These are phyloP conservation scores for Schizonepeta tenuifolia DNA, from an alignment of 257 asterid species.

Conservation along the genomic window DNA sequence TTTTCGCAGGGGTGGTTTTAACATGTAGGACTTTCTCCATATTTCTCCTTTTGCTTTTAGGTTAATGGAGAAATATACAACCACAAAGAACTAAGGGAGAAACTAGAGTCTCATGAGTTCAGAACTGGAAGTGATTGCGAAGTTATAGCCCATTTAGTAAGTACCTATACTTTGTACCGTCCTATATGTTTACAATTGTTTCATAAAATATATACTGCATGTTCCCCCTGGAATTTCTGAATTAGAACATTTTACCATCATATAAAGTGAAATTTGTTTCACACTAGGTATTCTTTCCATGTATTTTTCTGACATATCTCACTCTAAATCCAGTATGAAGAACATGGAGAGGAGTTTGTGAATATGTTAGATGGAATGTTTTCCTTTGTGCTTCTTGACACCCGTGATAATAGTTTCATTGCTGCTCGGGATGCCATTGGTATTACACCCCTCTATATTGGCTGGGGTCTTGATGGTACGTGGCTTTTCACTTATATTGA, in stretches of 20 bases:
- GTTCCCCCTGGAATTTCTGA: conserved; percentile 23
- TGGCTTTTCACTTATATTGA: conserved; percentile 4
- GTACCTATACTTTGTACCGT: conserved; percentile 34
- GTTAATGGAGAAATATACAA: conserved; percentile 99
- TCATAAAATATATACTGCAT: conserved; percentile 1
- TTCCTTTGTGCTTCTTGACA: conserved; percentile 97
- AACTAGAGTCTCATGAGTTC: conserved; percentile 74
- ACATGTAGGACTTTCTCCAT: conserved; percentile 3
- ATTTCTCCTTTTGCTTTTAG: conserved; percentile 44
- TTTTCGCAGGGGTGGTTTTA: conserved; percentile 4
- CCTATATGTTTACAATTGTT: neutral
- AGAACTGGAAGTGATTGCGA: conserved; percentile 99
- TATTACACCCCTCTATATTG: conserved; percentile 94
- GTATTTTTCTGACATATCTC: conserved; percentile 28
- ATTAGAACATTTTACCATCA: neutral
- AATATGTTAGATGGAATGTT: conserved; percentile 99
- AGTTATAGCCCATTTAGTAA: conserved; percentile 98
- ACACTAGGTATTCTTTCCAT: neutral
- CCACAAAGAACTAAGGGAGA: conserved; percentile 76
- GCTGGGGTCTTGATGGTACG: conserved; percentile 99
- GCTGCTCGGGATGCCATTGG: conserved; percentile 99
- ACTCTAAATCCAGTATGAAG: conserved; percentile 75
- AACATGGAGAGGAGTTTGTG: conserved; percentile 92
- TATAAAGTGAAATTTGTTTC: neutral
- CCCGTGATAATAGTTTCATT: conserved; percentile 91